Percentiles rank a stretch among this genome's conserved stretches.
phyloP scores from a whole-genome alignment of 768 basidiomycete species.

The Tephrocybe sp. region DNA sequence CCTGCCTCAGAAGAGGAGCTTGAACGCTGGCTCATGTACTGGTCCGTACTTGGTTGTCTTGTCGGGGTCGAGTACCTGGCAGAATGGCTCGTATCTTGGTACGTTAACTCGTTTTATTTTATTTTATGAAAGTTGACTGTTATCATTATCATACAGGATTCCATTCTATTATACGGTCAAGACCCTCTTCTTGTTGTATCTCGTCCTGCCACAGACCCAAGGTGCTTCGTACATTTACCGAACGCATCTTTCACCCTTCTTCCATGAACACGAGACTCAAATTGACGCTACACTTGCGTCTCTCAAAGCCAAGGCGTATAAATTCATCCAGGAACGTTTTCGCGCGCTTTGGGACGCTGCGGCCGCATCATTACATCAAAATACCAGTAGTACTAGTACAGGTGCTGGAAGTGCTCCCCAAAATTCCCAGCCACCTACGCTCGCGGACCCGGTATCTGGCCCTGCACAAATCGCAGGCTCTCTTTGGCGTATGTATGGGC shows the following conservation, averaged over 20 bases:
- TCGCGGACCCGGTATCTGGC: conserved; percentile 55
- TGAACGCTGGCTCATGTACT: conserved; percentile 97
- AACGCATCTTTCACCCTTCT: conserved; percentile 77
- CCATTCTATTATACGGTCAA: conserved; percentile 87
- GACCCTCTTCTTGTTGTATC: conserved; percentile 82
- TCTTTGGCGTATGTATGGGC: conserved; percentile 80
- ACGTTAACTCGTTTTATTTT: conserved; percentile 23
- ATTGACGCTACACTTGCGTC: conserved; percentile 80
- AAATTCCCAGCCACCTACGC: conserved; percentile 42
- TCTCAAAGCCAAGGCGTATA: conserved; percentile 54
- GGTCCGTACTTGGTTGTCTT: conserved; percentile 85
- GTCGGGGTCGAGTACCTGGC: conserved; percentile 79
- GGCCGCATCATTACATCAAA: conserved; percentile 36
- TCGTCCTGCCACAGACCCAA: conserved; percentile 85
- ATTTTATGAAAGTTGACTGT: neutral
- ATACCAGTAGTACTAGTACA: conserved; percentile 32
- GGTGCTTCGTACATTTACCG: conserved; percentile 86
- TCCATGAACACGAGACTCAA: conserved; percentile 75
- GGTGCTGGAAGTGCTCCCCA: conserved; percentile 6
- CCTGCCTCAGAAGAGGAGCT: conserved; percentile 81
- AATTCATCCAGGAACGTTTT: conserved; percentile 62
- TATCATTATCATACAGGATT: conserved; percentile 56
- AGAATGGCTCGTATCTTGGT: conserved; percentile 90
- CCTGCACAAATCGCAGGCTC: conserved; percentile 63
- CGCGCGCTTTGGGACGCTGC: conserved; percentile 67